Conservation (phyloP, 2,329 filamentous ascomycete species). For the Colletotrichum lini region DNA sequence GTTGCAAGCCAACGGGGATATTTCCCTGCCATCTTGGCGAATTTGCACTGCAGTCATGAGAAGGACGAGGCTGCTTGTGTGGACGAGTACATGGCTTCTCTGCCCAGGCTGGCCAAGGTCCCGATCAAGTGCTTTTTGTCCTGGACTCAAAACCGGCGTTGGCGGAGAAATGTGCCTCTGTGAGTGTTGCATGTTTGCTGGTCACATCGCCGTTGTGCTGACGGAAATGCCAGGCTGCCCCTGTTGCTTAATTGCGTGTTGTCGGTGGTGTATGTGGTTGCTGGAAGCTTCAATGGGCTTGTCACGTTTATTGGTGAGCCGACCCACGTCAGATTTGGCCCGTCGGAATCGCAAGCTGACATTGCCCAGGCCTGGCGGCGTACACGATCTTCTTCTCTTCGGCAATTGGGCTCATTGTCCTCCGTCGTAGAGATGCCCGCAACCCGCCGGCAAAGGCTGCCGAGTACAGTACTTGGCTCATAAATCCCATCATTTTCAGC, state of each 20-base stretch:
- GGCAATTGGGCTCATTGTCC: constrained; percentile 46
- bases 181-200: constrained; percentile 25
- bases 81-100: constrained; percentile 40
- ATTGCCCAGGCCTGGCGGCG: constrained; percentile 44
- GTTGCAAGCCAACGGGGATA: constrained; percentile 52
- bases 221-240: constrained; percentile 43
- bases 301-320: constrained; percentile 46
- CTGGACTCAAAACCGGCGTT: constrained; percentile 46
- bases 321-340: neutral
- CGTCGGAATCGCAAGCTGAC: constrained; percentile 9
- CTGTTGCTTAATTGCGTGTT: constrained; percentile 46
- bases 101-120: constrained; percentile 42
- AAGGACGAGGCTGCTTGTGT: constrained; percentile 48
- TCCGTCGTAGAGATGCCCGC: constrained; percentile 44
- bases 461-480: constrained; percentile 45
- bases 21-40: constrained; percentile 47
- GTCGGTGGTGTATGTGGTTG: constrained; percentile 46
- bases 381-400: constrained; percentile 47
- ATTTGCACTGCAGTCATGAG: constrained; percentile 47
- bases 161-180: constrained; percentile 45
- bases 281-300: constrained; percentile 47
- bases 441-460: constrained; percentile 35
- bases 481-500: constrained; percentile 48
- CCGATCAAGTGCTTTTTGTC: constrained; percentile 44
- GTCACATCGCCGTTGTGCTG: constrained; percentile 19